Base-by-base conservation (phyloP, 1,139 yeast genomes). In the Yarrowia galli region DNA sequence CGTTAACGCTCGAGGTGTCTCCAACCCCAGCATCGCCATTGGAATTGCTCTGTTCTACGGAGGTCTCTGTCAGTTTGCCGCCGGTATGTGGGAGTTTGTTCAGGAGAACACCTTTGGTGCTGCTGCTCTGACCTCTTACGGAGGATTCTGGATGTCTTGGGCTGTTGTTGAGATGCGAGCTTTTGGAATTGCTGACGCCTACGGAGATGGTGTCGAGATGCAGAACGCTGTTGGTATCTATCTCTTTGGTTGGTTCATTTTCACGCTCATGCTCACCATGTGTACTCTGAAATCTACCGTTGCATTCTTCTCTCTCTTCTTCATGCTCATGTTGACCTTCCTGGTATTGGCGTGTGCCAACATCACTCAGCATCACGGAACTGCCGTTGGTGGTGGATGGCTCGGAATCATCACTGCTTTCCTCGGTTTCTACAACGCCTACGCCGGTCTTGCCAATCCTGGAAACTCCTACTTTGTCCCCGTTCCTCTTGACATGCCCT, bases 101-200 rank as follows among this genome's bases (percentile, higher is more conserved):
- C 74, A 77, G 51, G 96, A 92, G 74, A 91, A 92, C 81, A 88
- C 97, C 68, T 92, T 92, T 82, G 97, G 97, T 87, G 97, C 92
- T 70, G 85, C 91, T 67, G 96, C 96, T 77, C 68, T 65, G 18
- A 54, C 68, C 23, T 65, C 68, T 3, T 65, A 54, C 42, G 68
- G 68, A 28, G 97, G 95, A 0, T 92, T 92, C 79, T 92, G 98
- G 98, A 83, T 91, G 77, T 82, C 93, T 54, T 85, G 79, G 73
- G 96, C 87, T 71, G 93, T 95, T 35, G 84, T 92, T 70, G 82
- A 85, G 71, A 86, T 88, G 68, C 87, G 88, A 45, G 83, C 89
- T 75, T 92, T 92, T 78, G 93, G 95, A 63, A 89, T 92, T 71
- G 80, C 77, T 23, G 80, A 81, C 4, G 87, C 95, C 16, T 87